Conservation (phyloP, 106 monocot genomes). For the Dendrobium officinale region DNA sequence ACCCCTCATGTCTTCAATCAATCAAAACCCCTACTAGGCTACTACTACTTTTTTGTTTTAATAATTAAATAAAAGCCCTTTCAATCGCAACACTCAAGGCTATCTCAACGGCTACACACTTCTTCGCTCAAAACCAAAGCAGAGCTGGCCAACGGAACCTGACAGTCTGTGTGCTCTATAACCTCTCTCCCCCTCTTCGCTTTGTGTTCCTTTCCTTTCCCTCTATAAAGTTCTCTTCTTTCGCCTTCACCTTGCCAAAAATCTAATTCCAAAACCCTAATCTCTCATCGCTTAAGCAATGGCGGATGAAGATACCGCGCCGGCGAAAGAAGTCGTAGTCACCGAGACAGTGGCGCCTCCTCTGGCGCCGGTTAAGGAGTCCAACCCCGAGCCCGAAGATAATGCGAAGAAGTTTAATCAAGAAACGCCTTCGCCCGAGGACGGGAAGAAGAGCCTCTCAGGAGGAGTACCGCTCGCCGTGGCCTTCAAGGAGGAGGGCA, state of each 20-base stretch:
- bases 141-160: neutral
- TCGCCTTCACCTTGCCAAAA: neutral
- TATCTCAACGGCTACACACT: neutral
- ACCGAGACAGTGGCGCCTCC: neutral
- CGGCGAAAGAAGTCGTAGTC: neutral
- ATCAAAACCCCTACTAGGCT: no score
- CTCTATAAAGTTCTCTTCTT: neutral
- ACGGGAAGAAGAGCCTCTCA: neutral
- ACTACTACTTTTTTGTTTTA: no score
- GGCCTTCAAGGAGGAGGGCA: slow-evolving; percentile 51
- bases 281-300: neutral
- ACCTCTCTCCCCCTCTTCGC: neutral
- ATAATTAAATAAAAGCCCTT: no score
- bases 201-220: neutral
- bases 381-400: neutral
- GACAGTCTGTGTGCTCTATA: neutral
- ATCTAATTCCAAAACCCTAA: neutral
- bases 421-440: neutral
- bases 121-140: neutral
- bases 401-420: neutral
- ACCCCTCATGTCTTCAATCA: no score
- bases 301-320: neutral
- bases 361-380: neutral
- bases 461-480: neutral
- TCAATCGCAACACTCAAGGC: neutral